A percentile compares a stretch with the other conserved stretches of the same genome.
Conservation (phyloP, 2,329 filamentous ascomycete species). For the Volutella citrinella region DNA sequence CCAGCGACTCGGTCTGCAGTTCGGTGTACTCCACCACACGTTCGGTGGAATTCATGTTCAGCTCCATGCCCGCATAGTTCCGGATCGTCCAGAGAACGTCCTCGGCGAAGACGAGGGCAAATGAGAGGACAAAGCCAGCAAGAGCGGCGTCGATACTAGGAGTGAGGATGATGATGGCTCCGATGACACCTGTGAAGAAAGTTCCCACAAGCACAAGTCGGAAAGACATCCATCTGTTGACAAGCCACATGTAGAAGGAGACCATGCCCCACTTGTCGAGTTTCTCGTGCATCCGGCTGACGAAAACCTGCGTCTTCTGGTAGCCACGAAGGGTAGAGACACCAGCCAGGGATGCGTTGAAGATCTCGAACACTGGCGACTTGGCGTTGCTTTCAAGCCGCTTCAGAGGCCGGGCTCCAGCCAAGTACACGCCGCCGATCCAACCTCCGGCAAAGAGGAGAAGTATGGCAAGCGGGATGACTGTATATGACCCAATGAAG, state of each 20-base stretch:
- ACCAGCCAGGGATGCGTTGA: conserved; percentile 68
- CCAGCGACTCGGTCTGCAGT: conserved; percentile 64
- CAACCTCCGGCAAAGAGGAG: conserved; percentile 57
- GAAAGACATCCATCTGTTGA: conserved; percentile 76
- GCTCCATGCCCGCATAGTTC: conserved; percentile 66
- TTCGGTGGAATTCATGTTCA: conserved; percentile 78
- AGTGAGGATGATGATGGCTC: conserved; percentile 60
- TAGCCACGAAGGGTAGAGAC: conserved; percentile 75
- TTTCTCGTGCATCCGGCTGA: conserved; percentile 65
- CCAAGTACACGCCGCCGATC: conserved; percentile 61
- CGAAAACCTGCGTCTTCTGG: conserved; percentile 63
- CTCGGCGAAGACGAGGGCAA: conserved; percentile 66
- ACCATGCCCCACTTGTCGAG: conserved; percentile 67
- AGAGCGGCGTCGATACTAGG: conserved; percentile 64
- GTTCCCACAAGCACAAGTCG: conserved; percentile 69
- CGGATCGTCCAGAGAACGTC: conserved; percentile 65
- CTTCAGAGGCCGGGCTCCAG: conserved; percentile 72
- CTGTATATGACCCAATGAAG: conserved; percentile 63
- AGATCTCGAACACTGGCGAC: conserved; percentile 78
- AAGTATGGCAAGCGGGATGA: conserved; percentile 59
- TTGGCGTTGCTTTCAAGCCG: conserved; percentile 74
- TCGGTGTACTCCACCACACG: conserved; percentile 73
- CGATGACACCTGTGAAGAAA: conserved; percentile 64
- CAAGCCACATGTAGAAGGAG: conserved; percentile 66
- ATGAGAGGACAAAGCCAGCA: conserved; percentile 73